phyloP scores from a whole-genome alignment of 208 protist species.

The Acanthamoeba rhysodes region DNA sequence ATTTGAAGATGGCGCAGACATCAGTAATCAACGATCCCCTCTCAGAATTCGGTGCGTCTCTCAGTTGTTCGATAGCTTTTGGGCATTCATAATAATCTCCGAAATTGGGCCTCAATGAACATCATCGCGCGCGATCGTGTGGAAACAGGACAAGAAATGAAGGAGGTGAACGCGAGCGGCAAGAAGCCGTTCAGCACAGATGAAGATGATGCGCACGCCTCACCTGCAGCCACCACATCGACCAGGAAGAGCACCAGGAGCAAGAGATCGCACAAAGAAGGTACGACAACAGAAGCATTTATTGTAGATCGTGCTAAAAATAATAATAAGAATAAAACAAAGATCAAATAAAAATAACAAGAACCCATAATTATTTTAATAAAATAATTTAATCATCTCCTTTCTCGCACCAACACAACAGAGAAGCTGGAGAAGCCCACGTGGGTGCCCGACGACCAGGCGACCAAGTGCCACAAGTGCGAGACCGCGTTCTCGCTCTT shows the following conservation, averaged over 20 bases:
- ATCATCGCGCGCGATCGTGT: neutral
- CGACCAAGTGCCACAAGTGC: constrained; percentile 39
- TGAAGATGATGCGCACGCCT: neutral
- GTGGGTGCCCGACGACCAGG: constrained; percentile 25
- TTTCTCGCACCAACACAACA: neutral
- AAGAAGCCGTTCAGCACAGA: neutral
- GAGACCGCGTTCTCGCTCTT: constrained; percentile 5
- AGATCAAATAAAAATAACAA: no score
- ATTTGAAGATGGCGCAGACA: no score
- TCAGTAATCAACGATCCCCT: no score
- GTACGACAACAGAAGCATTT: neutral
- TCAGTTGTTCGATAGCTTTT: no score
- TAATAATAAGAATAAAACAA: neutral
- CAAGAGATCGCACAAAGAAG: neutral
- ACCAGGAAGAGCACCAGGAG: neutral
- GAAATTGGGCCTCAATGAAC: no score
- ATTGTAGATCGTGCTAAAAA: neutral
- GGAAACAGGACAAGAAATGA: constrained; percentile 9
- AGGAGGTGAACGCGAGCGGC: neutral
- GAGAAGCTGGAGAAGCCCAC: neutral
- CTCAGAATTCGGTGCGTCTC: no score
- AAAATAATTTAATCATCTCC: neutral
- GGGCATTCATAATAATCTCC: no score
- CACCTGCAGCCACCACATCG: neutral
- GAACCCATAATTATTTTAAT: neutral